Base-by-base conservation (phyloP, 78 protist species). In the Planoprotostelium fungivorum region DNA sequence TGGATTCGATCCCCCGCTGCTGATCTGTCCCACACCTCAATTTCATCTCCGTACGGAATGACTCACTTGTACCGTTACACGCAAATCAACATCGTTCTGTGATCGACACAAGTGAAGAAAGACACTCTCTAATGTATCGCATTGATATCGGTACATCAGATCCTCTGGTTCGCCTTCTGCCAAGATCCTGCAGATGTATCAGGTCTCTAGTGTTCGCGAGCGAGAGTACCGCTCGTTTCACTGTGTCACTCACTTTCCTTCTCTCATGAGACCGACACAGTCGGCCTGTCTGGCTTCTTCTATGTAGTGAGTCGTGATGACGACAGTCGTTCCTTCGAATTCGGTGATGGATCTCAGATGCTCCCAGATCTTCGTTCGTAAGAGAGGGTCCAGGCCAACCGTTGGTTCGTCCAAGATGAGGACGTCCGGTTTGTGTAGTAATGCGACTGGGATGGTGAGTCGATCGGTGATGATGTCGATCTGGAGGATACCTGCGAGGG, bases 281-380 rank as follows among this genome's bases (percentile, higher is more conserved):
- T 91, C 90, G 0, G 90, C 37, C 23, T 36, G 83, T 23, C 89
- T 88, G 5, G 96, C 96, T 86, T 94, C 96, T 35, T 94, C 94
- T 0, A 94, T 92, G 88, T 91, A 94, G 63, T 94, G 96, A 0
- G 96, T 94, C 28, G 96, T 94, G 38, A 94, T 63, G 38, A 94
- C 86, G 31, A 94, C 87, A 5, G 96, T 88, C 25, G 90, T 91
- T 35, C 90, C 92, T 31, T 51, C 37, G n/a, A n/a, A n/a, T 10
- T 38, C 29, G 36, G 94, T 51, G 25, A 94, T 36, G 36, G 88
- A 85, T 1, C 10, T 36, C 36, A 94, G 84, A 63, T 94, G 88
- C 38, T 35, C 35, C 94, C 94, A 91, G 25, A 94, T 89, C 28
- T 36, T 90, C 63, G 86, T 36, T 39, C 91, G 36, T 36, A 89